A percentile compares a stretch with the other conserved stretches of the same genome.
Conservation (phyloP, 306 rosid genomes). For the Senna tora region DNA sequence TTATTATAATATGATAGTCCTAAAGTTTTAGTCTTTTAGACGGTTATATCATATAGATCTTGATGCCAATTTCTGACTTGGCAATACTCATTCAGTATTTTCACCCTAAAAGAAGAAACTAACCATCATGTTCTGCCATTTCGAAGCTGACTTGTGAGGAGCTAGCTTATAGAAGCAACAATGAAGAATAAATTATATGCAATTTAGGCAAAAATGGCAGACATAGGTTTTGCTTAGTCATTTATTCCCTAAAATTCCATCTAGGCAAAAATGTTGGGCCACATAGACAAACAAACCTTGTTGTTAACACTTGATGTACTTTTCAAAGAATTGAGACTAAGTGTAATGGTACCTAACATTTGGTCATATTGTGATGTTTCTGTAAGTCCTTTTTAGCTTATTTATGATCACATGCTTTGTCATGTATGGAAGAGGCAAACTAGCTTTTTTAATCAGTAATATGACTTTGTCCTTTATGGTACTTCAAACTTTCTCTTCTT, state of each 20-base stretch:
- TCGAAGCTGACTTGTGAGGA: neutral
- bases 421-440: constrained; percentile 36
- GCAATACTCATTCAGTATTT: neutral
- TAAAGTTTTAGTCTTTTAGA: no score
- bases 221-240: neutral
- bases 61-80: no score
- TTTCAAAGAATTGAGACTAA: neutral
- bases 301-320: neutral
- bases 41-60: no score
- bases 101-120: neutral
- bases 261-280: neutral
- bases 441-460: constrained; percentile 36
- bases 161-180: neutral
- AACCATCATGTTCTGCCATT: neutral
- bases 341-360: neutral
- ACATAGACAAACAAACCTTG: neutral
- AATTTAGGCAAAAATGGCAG: no score
- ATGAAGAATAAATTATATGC: no score
- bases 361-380: neutral
- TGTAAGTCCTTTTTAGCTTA: neutral
- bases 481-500: constrained; percentile 44
- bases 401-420: constrained; percentile 57
- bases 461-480: constrained; percentile 51
- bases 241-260: neutral
- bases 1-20: no score